Evolutionary conservation across 768 basidiomycete genomes (phyloP).

Genomic region (Hygrocybe coccinea): DNA sequence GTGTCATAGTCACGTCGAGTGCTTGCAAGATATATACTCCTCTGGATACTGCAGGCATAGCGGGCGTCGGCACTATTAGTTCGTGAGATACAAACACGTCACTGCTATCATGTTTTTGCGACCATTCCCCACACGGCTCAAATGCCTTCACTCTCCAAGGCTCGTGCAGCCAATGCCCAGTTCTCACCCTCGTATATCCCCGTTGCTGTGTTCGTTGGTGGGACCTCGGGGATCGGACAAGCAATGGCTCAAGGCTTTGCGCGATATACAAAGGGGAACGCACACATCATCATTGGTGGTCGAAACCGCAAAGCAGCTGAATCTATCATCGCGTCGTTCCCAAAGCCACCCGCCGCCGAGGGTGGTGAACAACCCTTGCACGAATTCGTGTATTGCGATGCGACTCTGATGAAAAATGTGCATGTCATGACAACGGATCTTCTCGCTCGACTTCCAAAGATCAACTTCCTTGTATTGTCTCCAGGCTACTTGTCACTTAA

Average conservation of each 20-base stretch:
- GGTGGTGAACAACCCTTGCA: slow-evolving; percentile 17
- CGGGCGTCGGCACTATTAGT: no score
- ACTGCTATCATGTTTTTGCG: no score
- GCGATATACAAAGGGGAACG: slow-evolving; percentile 43
- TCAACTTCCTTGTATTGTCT: slow-evolving; percentile 51
- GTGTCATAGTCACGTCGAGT: no score
- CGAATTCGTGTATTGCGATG: slow-evolving; percentile 52
- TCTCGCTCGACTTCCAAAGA: slow-evolving; percentile 32
- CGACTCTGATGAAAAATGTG: slow-evolving; percentile 49
- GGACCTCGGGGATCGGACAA: slow-evolving; percentile 47
- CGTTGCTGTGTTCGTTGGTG: slow-evolving; percentile 41
- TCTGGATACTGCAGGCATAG: no score
- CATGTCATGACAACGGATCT: slow-evolving; percentile 29
- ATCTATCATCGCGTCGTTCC: slow-evolving; percentile 39
- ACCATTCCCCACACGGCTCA: no score
- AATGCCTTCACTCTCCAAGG: slow-evolving; percentile 19
- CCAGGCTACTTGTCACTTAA: slow-evolving; percentile 38
- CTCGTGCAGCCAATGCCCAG: slow-evolving; percentile 31
- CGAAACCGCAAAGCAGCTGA: slow-evolving; percentile 48
- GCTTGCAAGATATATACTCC: no score
- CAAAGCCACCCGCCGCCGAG: slow-evolving; percentile 24
- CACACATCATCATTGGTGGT: slow-evolving; percentile 50
- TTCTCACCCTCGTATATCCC: slow-evolving; percentile 10
- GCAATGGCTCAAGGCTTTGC: slow-evolving; percentile 45
- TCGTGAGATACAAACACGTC: no score